Evolutionary conservation across 345 rosid species (phyloP).

Genomic region (Euphorbia peplus): DNA sequence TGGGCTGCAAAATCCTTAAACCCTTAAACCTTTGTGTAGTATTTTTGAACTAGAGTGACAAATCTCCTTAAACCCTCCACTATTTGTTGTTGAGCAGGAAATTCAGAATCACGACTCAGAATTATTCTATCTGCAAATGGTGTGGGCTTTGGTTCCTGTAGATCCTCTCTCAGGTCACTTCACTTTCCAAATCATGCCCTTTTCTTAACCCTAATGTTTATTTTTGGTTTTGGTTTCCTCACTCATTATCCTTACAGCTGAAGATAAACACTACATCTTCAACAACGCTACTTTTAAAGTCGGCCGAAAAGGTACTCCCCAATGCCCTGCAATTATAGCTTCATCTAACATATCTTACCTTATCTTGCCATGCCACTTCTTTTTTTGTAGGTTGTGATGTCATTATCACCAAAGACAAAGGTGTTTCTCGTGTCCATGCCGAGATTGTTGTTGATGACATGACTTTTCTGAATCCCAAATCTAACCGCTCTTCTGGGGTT

Average conservation of each 20-base stretch:
- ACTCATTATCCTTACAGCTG: constrained; percentile 38
- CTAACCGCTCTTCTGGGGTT: constrained; percentile 33
- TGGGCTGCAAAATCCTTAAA: too few species aligned
- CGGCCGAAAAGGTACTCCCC: constrained; percentile 67
- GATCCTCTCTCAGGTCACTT: constrained; percentile 66
- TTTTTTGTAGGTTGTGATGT: constrained; percentile 72
- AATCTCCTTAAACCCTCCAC: too few species aligned
- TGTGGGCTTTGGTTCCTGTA: constrained; percentile 72
- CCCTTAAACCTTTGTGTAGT: too few species aligned
- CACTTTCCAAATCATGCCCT: too few species aligned
- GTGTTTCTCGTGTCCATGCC: constrained; percentile 84
- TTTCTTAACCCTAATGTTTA: background rate
- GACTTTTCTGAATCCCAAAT: constrained; percentile 25
- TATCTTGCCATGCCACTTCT: too few species aligned
- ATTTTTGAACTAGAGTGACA: too few species aligned
- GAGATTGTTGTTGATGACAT: constrained; percentile 66
- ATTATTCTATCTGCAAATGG: constrained; percentile 36
- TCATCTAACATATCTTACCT: too few species aligned
- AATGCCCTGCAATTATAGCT: too few species aligned
- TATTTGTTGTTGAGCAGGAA: too few species aligned
- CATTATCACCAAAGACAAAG: constrained; percentile 73
- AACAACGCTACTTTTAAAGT: constrained; percentile 57
- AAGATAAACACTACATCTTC: constrained; percentile 64
- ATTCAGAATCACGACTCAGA: background rate
- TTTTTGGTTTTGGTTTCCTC: background rate